Evolutionary conservation across 345 rosid species (phyloP).

Genomic region (Boechera retrofracta): DNA sequence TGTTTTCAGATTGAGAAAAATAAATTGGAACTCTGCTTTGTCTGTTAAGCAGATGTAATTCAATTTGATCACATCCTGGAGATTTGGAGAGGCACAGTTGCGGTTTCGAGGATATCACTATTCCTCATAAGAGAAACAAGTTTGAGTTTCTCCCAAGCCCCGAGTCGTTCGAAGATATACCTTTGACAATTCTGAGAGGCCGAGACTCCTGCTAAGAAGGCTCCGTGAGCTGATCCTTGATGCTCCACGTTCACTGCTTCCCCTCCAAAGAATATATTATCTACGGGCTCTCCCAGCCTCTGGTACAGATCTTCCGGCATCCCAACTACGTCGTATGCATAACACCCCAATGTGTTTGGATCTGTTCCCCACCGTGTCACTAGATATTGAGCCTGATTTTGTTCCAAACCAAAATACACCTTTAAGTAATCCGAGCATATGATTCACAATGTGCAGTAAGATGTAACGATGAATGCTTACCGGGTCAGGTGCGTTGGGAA

Average conservation of each 20-base stretch:
- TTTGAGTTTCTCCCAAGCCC: constrained; percentile 56
- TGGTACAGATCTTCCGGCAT: constrained; percentile 69
- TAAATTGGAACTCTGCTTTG: not conserved
- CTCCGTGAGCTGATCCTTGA: constrained; percentile 91
- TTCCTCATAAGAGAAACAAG: constrained; percentile 50
- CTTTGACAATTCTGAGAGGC: constrained; percentile 75
- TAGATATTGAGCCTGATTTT: constrained; percentile 65
- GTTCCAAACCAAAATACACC: not conserved
- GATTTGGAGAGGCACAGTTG: constrained; percentile 71
- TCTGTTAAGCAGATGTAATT: not conserved
- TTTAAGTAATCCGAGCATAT: not conserved
- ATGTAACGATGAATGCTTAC: constrained; percentile 44
- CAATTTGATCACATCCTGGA: constrained; percentile 71
- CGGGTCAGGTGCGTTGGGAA: constrained; percentile 79
- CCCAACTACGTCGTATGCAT: constrained; percentile 80
- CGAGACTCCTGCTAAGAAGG: constrained; percentile 71
- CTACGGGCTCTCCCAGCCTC: constrained; percentile 68
- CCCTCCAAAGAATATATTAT: constrained; percentile 84
- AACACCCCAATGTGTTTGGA: constrained; percentile 79
- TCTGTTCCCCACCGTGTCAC: constrained; percentile 86
- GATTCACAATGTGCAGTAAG: not conserved
- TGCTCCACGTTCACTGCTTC: constrained; percentile 85
- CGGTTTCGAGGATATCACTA: constrained; percentile 52
- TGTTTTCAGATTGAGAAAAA: not conserved
- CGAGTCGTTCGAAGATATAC: constrained; percentile 54